phyloP scores from a whole-genome alignment of 345 rosid species.

The Pugionium dolabratum region DNA sequence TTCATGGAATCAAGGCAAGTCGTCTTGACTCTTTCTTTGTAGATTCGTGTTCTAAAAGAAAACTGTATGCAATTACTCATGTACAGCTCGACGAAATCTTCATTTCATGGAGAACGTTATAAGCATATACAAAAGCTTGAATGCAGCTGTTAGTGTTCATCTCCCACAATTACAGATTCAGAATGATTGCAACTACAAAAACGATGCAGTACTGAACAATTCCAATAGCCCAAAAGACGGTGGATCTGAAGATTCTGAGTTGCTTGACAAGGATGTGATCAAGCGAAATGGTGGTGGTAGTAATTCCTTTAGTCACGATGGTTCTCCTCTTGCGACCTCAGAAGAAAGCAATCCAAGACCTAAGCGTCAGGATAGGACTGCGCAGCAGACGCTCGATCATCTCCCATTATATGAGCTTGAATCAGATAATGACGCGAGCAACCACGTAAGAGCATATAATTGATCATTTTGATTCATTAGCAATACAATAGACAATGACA shows the following conservation, averaged over 20 bases:
- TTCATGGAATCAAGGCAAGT: neutral
- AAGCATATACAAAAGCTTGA: slow-evolving; percentile 62
- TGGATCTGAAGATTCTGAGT: slow-evolving; percentile 35
- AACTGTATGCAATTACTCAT: neutral
- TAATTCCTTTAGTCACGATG: slow-evolving; percentile 27
- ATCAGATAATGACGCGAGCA: slow-evolving; percentile 36
- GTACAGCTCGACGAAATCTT: slow-evolving; percentile 58
- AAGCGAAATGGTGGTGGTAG: slow-evolving; percentile 21
- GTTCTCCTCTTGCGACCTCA: slow-evolving; percentile 33
- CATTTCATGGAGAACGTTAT: slow-evolving; percentile 60
- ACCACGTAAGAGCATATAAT: slow-evolving; percentile 22
- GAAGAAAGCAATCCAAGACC: slow-evolving; percentile 28
- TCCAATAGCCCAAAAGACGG: slow-evolving; percentile 22
- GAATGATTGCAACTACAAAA: slow-evolving; percentile 35
- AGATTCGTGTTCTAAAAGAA: neutral
- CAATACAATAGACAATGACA: neutral
- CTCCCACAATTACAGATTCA: slow-evolving; percentile 34
- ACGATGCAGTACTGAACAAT: neutral
- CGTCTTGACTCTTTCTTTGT: neutral
- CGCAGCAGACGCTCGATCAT: slow-evolving; percentile 42
- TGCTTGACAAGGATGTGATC: slow-evolving; percentile 26
- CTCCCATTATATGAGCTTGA: slow-evolving; percentile 48
- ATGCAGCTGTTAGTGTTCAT: slow-evolving; percentile 50
- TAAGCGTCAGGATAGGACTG: slow-evolving; percentile 40
- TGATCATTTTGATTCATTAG: slow-evolving; percentile 4